Evolutionary conservation across 805 yeast genomes (phyloP), one percentile per base, ranked within the genome.

Genomic region (Kuraishia piskuri): DNA sequence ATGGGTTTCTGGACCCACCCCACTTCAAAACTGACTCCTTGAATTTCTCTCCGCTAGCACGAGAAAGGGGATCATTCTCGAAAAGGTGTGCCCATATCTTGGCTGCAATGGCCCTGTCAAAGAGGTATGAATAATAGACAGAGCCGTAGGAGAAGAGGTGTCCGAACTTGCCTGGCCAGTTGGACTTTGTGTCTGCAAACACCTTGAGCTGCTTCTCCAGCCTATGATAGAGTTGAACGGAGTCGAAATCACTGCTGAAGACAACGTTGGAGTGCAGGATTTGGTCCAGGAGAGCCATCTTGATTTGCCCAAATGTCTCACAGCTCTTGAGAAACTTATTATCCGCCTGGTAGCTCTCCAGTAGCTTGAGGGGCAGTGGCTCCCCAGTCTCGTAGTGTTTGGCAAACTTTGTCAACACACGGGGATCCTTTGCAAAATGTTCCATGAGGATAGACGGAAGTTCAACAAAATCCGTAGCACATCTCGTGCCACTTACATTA

Each of bases 371-470:
- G 1, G 88, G 81, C 25, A 88, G 71, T 2, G 79, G 78, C 57
- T 80, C 80, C 36, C 82, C 85, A 0, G 96, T 88, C 55, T 72
- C 68, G 61, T 82, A 74, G 67, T 91, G 96, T 49, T 76, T 73
- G 1, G 96, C 96, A 60, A 88, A 87, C 24, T 80, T 70, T 50
- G 79, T 71, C 47, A 94, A 68, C 0, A 94, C 96, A 47, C 90
- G 72, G 9, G 85, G 82, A 64, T 88, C 92, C 49, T 83, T 80
- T 22, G 96, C 91, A 69, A 94, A 94, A 60, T 83, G 85, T 66
- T 94, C 99, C 96, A 91, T 92, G 53, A 94, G 68, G n/a, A 94
- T 92, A 14, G 97, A 90, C 1, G 99, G 99, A 48, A 94, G 71
- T 67, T 94, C 99, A 19, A 94, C 99, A 70, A 94, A 94, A 67